phyloP scores from a whole-genome alignment of 2,329 filamentous ascomycete species.

The Talaromyces verruculosus region DNA sequence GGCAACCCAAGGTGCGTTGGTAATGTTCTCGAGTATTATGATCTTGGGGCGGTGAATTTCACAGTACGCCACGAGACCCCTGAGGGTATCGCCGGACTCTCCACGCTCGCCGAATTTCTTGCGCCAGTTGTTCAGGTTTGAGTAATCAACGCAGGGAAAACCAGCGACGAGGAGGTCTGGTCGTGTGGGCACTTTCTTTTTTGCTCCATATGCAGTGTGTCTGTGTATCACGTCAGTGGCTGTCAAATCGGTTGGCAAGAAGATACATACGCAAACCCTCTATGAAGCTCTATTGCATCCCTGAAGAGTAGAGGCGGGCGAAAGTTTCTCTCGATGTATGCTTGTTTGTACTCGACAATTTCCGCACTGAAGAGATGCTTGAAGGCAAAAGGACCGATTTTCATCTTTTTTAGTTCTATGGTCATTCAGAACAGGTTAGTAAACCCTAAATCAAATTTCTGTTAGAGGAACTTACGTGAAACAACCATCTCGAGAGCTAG shows the following conservation, averaged over 20 bases:
- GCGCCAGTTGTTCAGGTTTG: slow-evolving; percentile 59
- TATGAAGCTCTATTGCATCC: slow-evolving; percentile 59
- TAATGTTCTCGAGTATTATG: slow-evolving; percentile 72
- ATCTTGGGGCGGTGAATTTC: slow-evolving; percentile 58
- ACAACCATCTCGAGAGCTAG: slow-evolving; percentile 62
- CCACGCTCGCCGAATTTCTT: slow-evolving; percentile 57
- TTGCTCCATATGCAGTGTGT: slow-evolving; percentile 66
- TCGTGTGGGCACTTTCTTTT: slow-evolving; percentile 55
- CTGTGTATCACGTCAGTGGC: slow-evolving; percentile 34
- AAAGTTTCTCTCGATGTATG: slow-evolving; percentile 63
- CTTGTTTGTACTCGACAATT: slow-evolving; percentile 64
- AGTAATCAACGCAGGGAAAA: slow-evolving; percentile 75
- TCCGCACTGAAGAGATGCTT: slow-evolving; percentile 63
- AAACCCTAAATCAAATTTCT: background rate
- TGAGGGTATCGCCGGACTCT: slow-evolving; percentile 66
- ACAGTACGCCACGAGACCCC: slow-evolving; percentile 60
- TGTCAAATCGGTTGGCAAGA: background rate
- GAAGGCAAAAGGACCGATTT: slow-evolving; percentile 43
- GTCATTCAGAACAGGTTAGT: background rate
- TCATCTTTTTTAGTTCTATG: slow-evolving; percentile 36
- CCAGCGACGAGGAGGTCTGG: slow-evolving; percentile 70
- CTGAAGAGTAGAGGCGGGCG: slow-evolving; percentile 55
- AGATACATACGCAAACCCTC: slow-evolving; percentile 49
- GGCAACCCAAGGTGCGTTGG: slow-evolving; percentile 58
- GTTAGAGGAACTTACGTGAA: slow-evolving; percentile 38